phyloP scores from a whole-genome alignment of 1,284 basidiomycete genomes.

The Wolfiporia cocos region DNA sequence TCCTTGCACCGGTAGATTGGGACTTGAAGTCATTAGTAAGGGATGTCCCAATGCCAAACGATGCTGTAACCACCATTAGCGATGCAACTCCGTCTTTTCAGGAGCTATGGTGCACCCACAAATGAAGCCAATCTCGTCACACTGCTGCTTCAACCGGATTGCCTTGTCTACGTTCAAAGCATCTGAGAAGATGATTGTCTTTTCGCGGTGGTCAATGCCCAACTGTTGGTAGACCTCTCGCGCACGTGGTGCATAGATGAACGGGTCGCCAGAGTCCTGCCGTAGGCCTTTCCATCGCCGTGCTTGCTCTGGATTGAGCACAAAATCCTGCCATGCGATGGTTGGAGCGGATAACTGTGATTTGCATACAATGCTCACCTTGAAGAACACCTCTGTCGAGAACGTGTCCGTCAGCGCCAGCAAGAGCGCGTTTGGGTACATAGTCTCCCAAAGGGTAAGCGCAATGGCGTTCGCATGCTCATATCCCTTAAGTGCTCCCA shows the following conservation, averaged over 20 bases:
- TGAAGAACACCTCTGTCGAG: slow-evolving; percentile 79
- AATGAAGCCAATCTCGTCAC: slow-evolving; percentile 68
- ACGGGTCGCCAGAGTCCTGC: slow-evolving; percentile 91
- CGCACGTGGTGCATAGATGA: slow-evolving; percentile 67
- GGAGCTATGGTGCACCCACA: slow-evolving; percentile 34
- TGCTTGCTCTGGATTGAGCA: slow-evolving; percentile 52
- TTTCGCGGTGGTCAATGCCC: slow-evolving; percentile 59
- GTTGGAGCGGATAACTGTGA: neutral
- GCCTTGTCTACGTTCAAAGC: slow-evolving; percentile 69
- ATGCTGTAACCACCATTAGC: slow-evolving; percentile 31
- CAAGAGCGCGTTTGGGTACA: slow-evolving; percentile 54
- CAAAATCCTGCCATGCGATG: slow-evolving; percentile 47
- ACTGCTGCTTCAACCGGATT: slow-evolving; percentile 64
- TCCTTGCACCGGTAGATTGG: slow-evolving; percentile 52
- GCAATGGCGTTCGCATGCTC: slow-evolving; percentile 67
- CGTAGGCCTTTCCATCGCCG: slow-evolving; percentile 74
- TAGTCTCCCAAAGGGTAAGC: slow-evolving; percentile 79
- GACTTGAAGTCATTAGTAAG: slow-evolving; percentile 84
- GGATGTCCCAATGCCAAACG: slow-evolving; percentile 90
- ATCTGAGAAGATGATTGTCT: slow-evolving; percentile 82
- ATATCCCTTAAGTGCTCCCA: slow-evolving; percentile 82
- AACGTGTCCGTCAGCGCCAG: slow-evolving; percentile 93
- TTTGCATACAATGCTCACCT: slow-evolving; percentile 32
- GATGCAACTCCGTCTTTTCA: neutral
- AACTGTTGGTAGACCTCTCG: slow-evolving; percentile 65